These are phyloP conservation scores for Tetradesmus lagerheimii DNA, from an alignment of 139 green algal species.

Conservation along the genomic window DNA sequence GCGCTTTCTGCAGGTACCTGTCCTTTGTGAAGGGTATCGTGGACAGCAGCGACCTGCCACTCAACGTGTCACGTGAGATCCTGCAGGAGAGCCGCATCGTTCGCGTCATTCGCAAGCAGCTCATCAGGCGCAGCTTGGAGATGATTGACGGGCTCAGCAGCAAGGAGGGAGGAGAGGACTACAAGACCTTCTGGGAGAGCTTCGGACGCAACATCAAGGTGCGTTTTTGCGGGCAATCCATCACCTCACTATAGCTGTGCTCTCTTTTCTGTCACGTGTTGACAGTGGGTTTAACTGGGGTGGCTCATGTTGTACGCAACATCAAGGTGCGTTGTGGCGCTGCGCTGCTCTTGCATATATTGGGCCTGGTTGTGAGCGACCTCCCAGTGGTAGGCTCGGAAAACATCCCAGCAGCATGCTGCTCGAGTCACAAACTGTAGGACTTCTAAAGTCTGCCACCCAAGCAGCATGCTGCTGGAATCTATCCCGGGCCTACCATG, in stretches of 20 bases:
- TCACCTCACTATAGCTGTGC: too few relatives aligned
- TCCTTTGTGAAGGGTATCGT: slow-evolving; percentile 93
- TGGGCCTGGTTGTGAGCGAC: too few relatives aligned
- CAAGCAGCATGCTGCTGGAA: too few relatives aligned
- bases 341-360: too few relatives aligned
- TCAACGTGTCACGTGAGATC: slow-evolving; percentile 99
- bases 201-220: slow-evolving; percentile 95
- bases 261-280: too few relatives aligned
- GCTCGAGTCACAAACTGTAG: too few relatives aligned
- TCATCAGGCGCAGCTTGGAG: slow-evolving; percentile 91
- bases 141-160: slow-evolving; percentile 91
- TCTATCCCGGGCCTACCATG: too few relatives aligned
- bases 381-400: too few relatives aligned
- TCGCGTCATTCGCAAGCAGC: slow-evolving; percentile 94
- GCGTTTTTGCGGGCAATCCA: too few relatives aligned
- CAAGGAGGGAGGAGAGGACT: slow-evolving; percentile 78
- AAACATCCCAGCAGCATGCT: too few relatives aligned
- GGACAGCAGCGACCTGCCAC: slow-evolving; percentile 96
- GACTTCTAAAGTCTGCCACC: too few relatives aligned
- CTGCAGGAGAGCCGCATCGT: slow-evolving; percentile 93
- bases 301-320: neutral
- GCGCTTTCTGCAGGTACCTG: slow-evolving; percentile 54
- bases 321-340: neutral
- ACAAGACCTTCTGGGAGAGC: slow-evolving; percentile 93
- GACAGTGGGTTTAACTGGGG: too few relatives aligned